A percentile compares a stretch with the other conserved stretches of the same genome.
These are phyloP conservation scores for Claviceps paspali DNA, from an alignment of 2,329 filamentous ascomycete genomes.

Conservation along the genomic window DNA sequence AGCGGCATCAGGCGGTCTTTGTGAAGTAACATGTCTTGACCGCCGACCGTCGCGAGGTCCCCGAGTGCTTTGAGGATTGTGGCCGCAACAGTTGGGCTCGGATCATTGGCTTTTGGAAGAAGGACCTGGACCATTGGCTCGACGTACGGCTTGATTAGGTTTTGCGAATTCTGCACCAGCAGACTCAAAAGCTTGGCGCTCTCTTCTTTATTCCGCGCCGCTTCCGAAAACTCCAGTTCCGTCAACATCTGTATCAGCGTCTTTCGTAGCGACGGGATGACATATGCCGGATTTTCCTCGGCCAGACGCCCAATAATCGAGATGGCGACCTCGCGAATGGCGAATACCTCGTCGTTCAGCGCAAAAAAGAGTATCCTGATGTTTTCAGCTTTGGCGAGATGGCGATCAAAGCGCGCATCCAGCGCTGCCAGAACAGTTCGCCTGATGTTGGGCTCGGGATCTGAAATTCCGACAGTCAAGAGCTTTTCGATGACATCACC, in stretches of 20 bases:
- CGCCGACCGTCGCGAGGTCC: conserved; percentile 84
- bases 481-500: conserved; percentile 96
- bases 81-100: conserved; percentile 75
- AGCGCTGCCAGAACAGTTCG: conserved; percentile 77
- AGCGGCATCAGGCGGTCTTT: conserved; percentile 88
- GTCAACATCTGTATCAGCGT: conserved; percentile 91
- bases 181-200: conserved; percentile 86
- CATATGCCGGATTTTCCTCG: conserved; percentile 84
- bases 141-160: conserved; percentile 89
- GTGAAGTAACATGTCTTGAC: conserved; percentile 84
- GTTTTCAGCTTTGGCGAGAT: conserved; percentile 95
- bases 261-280: conserved; percentile 89
- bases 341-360: conserved; percentile 86
- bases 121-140: conserved; percentile 91
- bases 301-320: conserved; percentile 91
- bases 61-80: conserved; percentile 93
- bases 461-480: conserved; percentile 84
- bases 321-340: conserved; percentile 86
- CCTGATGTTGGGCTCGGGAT: conserved; percentile 78
- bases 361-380: conserved; percentile 91
- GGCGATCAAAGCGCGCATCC: conserved; percentile 86
- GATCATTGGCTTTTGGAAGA: conserved; percentile 80
- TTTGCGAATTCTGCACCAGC: conserved; percentile 82
- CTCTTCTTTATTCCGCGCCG: conserved; percentile 87
- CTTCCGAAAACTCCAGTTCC: conserved; percentile 91